Percentiles rank a stretch among this genome's conserved stretches.
Evolutionary conservation across 768 basidiomycete genomes (phyloP).

Genomic region (Tylopilus rubrobrunneus): DNA sequence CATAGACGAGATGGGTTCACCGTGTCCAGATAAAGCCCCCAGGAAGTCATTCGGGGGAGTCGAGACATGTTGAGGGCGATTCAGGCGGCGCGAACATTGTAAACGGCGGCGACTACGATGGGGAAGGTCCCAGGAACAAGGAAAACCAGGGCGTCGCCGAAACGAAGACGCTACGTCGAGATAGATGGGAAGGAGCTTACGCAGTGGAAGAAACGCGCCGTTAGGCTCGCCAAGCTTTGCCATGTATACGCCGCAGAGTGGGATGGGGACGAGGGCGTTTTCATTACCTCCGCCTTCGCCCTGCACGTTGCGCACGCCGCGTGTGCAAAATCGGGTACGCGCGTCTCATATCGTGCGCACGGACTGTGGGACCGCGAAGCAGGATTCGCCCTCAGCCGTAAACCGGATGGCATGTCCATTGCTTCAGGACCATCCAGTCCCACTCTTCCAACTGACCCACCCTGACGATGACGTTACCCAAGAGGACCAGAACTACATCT

Average conservation of each 20-base stretch:
- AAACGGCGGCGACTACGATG: too few relatives aligned
- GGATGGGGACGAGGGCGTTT: conserved; percentile 19
- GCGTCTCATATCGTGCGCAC: not conserved
- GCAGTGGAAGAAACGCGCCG: not conserved
- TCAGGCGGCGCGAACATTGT: too few relatives aligned
- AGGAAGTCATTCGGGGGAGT: too few relatives aligned
- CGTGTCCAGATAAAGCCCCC: too few relatives aligned
- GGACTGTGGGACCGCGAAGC: not conserved
- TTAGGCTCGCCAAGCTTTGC: conserved; percentile 13
- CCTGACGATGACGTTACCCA: conserved; percentile 9
- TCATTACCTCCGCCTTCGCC: conserved; percentile 26
- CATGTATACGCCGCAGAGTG: conserved; percentile 10
- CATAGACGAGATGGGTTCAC: too few relatives aligned
- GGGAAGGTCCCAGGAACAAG: too few relatives aligned
- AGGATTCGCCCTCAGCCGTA: conserved; percentile 16
- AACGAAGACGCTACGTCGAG: too few relatives aligned
- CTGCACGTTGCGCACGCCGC: conserved; percentile 13
- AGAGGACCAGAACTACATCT: conserved; percentile 28
- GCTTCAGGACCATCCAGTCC: conserved; percentile 14
- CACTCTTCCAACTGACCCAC: not conserved
- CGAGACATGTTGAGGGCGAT: too few relatives aligned
- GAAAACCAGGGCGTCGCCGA: too few relatives aligned
- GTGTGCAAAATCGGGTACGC: not conserved
- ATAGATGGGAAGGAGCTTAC: not conserved
- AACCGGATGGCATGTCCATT: conserved; percentile 43